Conservation (phyloP, 352 stramenopile genomes). For the Pythium periplocum region DNA sequence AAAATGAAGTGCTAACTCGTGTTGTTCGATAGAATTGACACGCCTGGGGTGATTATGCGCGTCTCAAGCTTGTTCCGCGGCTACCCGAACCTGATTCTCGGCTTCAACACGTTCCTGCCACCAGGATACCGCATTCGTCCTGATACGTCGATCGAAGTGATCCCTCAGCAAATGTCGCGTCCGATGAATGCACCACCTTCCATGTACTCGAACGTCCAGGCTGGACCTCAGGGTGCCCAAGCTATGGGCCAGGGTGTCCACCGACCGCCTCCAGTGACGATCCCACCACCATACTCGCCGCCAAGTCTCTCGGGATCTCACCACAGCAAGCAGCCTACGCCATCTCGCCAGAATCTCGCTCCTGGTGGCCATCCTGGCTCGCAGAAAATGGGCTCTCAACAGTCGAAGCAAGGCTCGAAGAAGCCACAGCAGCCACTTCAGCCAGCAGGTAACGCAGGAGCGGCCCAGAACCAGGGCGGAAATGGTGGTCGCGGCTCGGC, state of each 20-base stretch:
- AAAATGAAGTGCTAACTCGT: neutral
- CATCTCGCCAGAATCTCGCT: conserved; percentile 45
- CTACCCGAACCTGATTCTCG: conserved; percentile 97
- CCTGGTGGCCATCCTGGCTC: conserved; percentile 23
- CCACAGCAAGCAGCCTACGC: conserved; percentile 35
- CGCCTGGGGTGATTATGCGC: conserved; percentile 96
- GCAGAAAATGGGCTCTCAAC: conserved; percentile 24
- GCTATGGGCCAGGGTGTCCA: conserved; percentile 29
- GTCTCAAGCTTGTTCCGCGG: conserved; percentile 98
- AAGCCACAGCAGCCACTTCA: conserved; percentile 34
- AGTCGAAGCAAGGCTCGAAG: conserved; percentile 44
- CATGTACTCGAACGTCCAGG: conserved; percentile 22
- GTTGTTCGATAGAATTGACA: conserved; percentile 89
- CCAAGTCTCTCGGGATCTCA: conserved; percentile 34
- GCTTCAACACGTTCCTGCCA: conserved; percentile 99
- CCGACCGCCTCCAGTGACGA: conserved; percentile 62
- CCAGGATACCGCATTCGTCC: conserved; percentile 88
- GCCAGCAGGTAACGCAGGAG: conserved; percentile 1
- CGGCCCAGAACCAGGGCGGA: conserved; percentile 1
- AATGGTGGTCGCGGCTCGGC: conserved; percentile 31
- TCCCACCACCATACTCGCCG: conserved; percentile 59
- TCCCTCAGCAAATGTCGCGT: conserved; percentile 56
- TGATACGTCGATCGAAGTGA: conserved; percentile 79
- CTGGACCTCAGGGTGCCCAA: conserved; percentile 25
- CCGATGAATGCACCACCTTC: conserved; percentile 18